Base-by-base conservation (phyloP, 2,329 filamentous ascomycete genomes). In the Diaporthe caulivora region DNA sequence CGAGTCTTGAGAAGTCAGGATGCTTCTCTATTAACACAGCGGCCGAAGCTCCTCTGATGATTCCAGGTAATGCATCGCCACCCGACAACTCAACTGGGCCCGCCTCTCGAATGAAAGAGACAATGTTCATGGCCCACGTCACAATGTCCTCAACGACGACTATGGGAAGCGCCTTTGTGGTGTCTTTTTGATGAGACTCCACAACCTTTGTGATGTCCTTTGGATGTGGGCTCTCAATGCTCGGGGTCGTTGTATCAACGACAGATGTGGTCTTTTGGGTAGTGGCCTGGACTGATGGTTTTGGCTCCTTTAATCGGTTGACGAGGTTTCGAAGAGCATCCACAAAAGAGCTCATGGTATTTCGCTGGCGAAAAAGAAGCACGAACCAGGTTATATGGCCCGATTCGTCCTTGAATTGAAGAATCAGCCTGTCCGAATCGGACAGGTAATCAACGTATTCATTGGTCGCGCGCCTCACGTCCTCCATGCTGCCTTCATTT, bases 401-500 rank as follows among this genome's bases (percentile, higher is more conserved):
- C 0, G 18, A 8, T 0, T 34, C 31, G n/a, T 65, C 40, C 31
- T 44, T 65, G 47, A 75, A 75, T 17, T 73, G 70, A 7, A 75
- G 49, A 21, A 75, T 73, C 6, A 73, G n/a, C 15, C 55, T 49
- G 15, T 49, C 62, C 2, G 51, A 17, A 17, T 72, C 51, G 0
- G 67, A 73, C 11, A 73, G 53, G 29, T 65, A 68, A 10, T 54
- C 54, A 2, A 53, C 55, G 18, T 67, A 73, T 2, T 71, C 60
- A 1, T 58, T 53, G 15, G 70, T 44, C 1, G 8, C n/a, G 34
- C 70, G 67, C 26, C 42, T 57, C 5, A 75, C 62, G 21, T 75
- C 54, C 17, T 34, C 47, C 18, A 68, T 40, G 10, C 37, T 21
- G 9, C 51, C 29, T 11, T 71, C 65, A 1, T 75, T 49, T 17